Conservation (phyloP, 176 grass and related monocot species). For the Puya raimondii region DNA sequence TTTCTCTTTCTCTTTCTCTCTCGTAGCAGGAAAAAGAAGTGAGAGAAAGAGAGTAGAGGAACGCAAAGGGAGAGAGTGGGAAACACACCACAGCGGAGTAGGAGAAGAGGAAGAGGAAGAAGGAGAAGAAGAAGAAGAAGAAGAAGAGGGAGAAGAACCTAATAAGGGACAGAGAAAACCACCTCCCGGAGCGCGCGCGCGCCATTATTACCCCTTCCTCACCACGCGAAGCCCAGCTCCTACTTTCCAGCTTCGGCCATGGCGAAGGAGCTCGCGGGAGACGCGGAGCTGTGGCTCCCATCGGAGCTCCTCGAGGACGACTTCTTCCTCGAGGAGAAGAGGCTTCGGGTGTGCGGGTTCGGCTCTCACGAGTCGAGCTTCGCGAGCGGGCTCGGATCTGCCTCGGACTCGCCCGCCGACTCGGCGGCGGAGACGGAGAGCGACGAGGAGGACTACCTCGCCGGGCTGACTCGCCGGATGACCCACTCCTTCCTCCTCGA, state of each 20-base stretch:
- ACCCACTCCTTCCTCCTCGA: constrained; percentile 25
- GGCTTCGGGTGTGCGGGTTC: no score
- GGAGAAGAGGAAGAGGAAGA: no score
- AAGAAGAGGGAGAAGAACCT: no score
- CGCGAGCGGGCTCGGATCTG: not conserved
- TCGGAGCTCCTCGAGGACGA: constrained; percentile 27
- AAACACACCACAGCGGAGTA: no score
- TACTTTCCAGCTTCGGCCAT: not conserved
- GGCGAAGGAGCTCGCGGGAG: constrained; percentile 2
- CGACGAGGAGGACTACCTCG: constrained; percentile 45
- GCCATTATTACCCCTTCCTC: not conserved
- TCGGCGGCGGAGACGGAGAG: constrained; percentile 26
- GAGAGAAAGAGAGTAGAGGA: no score
- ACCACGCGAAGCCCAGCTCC: not conserved
- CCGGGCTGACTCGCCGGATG: constrained; percentile 17
- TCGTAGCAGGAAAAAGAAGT: no score
- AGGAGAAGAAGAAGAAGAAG: no score
- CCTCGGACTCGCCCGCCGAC: constrained; percentile 5
- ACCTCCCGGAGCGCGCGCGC: not conserved
- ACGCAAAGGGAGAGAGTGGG: no score
- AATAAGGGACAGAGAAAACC: no score
- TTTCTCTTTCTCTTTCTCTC: no score
- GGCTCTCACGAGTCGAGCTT: not conserved
- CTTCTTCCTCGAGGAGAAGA: constrained; percentile 3
- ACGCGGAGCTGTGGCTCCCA: constrained; percentile 29